A percentile compares a stretch with the other conserved stretches of the same genome.
Conservation (phyloP, 495 filamentous ascomycete species). For the Zalerion maritima region DNA sequence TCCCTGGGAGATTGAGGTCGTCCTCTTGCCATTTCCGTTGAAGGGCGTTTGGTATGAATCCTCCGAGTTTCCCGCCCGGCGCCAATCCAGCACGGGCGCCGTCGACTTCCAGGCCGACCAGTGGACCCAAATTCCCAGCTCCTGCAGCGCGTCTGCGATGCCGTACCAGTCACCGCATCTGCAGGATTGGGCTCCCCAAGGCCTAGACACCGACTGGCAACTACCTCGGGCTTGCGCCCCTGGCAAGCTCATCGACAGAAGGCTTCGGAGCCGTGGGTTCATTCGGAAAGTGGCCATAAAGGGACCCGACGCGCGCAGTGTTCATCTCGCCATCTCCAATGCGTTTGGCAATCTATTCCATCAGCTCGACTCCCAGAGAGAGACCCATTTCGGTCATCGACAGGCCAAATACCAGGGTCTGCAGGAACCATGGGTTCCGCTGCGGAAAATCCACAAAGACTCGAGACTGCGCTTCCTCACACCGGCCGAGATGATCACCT, state of each 20-base stretch:
- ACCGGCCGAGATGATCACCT: conserved; percentile 49
- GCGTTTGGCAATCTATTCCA: conserved; percentile 42
- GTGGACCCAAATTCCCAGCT: conserved; percentile 42
- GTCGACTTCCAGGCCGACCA: conserved; percentile 35
- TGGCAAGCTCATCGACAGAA: conserved; percentile 39
- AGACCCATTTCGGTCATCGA: conserved; percentile 17
- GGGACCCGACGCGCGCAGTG: conserved; percentile 42
- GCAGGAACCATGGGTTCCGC: conserved; percentile 45
- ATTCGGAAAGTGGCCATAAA: conserved; percentile 43
- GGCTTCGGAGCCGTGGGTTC: conserved; percentile 51
- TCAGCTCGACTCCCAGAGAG: conserved; percentile 11
- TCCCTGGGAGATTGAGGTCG: conserved; percentile 56
- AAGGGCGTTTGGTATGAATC: conserved; percentile 45
- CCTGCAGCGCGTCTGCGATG: conserved; percentile 21
- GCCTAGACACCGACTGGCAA: conserved; percentile 34
- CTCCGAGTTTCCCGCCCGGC: conserved; percentile 30
- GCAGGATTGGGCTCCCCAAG: conserved; percentile 30
- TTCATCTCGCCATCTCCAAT: conserved; percentile 40
- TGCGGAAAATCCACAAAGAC: conserved; percentile 57
- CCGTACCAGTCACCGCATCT: conserved; percentile 29
- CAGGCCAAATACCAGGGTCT: conserved; percentile 32
- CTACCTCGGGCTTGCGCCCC: conserved; percentile 42
- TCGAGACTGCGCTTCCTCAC: conserved; percentile 49
- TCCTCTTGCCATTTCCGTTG: conserved; percentile 53
- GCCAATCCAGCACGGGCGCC: conserved; percentile 20